Percentiles rank a stretch among this genome's conserved stretches.
These are phyloP conservation scores for Pseudofabraea citricarpa DNA, from an alignment of 2,329 filamentous ascomycete species.

Conservation along the genomic window DNA sequence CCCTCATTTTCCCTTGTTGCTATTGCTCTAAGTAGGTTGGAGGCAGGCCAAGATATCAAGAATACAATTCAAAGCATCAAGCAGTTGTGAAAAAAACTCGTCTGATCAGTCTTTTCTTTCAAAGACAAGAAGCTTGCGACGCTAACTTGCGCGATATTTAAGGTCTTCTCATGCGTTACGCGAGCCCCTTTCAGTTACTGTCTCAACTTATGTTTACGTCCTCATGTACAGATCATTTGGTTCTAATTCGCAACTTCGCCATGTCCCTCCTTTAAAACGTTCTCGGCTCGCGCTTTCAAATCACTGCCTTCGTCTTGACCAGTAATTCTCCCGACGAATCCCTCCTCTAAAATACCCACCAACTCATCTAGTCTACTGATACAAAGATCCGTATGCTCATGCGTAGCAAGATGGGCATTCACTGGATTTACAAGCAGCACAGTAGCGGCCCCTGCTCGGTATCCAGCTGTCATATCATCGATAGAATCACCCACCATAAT, in stretches of 20 bases:
- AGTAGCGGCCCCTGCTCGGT: constrained; percentile 78
- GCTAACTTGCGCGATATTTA: no score
- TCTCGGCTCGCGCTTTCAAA: constrained; percentile 14
- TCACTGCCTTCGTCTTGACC: constrained; percentile 15
- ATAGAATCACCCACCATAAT: constrained; percentile 64
- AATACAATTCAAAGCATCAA: no score
- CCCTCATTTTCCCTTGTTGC: no score
- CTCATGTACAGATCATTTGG: no score
- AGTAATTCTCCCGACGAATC: constrained; percentile 54
- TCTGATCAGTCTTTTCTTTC: no score
- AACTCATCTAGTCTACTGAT: constrained; percentile 72
- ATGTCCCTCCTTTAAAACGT: constrained; percentile 14
- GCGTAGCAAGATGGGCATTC: constrained; percentile 65
- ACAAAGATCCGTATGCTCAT: constrained; percentile 73
- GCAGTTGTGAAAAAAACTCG: no score
- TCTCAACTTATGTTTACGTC: no score
- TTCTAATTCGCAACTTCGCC: constrained; percentile 7
- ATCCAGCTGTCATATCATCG: constrained; percentile 89
- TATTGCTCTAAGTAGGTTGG: no score
- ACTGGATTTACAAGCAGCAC: constrained; percentile 83
- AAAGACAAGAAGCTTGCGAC: no score
- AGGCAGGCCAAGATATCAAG: no score
- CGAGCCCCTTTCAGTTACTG: no score
- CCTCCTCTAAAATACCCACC: constrained; percentile 67
- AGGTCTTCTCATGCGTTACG: no score